Conservation (phyloP, 2,329 filamentous ascomycete species). For the Colletotrichum tanaceti region DNA sequence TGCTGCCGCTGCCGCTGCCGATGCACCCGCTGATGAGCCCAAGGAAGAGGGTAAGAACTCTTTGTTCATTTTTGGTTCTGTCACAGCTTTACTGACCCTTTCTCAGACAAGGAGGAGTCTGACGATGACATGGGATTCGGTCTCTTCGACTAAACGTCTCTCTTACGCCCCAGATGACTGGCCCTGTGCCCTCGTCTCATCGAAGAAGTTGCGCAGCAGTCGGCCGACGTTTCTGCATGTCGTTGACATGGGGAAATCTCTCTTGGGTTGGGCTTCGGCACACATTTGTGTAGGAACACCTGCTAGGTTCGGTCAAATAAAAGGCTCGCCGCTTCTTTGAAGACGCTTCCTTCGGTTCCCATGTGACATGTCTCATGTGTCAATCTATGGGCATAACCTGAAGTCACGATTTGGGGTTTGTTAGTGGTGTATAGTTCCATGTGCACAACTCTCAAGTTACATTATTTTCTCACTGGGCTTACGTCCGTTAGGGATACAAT, state of each 20-base stretch:
- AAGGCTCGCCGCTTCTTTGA: constrained; percentile 41
- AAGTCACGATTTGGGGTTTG: too few relatives aligned
- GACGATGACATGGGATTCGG: constrained; percentile 65
- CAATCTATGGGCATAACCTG: too few relatives aligned
- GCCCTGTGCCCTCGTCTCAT: constrained; percentile 47
- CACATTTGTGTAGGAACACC: constrained; percentile 36
- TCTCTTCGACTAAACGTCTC: constrained; percentile 75
- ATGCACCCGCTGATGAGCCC: constrained; percentile 70
- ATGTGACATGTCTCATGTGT: not conserved
- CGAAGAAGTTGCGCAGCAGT: constrained; percentile 49
- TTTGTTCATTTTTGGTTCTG: constrained; percentile 24
- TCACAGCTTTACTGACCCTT: constrained; percentile 46
- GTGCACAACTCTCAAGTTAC: too few relatives aligned
- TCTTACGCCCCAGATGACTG: constrained; percentile 46
- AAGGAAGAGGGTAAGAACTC: constrained; percentile 84
- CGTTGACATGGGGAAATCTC: constrained; percentile 47
- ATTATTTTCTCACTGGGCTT: too few relatives aligned
- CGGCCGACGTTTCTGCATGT: constrained; percentile 49
- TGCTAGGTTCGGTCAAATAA: constrained; percentile 40
- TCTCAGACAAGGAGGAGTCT: constrained; percentile 65
- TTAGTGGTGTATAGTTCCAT: not conserved
- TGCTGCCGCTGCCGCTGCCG: constrained; percentile 73
- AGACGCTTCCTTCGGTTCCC: not conserved
- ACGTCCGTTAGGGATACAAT: too few relatives aligned
- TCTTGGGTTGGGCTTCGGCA: constrained; percentile 40